phyloP scores from a whole-genome alignment of 345 rosid genomes.

The Abelmoschus esculentus region DNA sequence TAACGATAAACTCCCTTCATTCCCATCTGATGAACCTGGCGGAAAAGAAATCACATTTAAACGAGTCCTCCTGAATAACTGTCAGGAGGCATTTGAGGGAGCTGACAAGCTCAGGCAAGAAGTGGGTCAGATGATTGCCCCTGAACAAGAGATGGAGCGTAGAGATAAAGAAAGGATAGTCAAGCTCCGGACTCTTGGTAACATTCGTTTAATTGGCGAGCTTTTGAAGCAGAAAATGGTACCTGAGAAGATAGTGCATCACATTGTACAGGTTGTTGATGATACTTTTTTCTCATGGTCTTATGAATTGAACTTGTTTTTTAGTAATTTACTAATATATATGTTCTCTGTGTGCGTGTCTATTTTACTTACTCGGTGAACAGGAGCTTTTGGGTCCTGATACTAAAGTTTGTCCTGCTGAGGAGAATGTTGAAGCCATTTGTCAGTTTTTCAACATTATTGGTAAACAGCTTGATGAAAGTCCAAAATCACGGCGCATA shows the following conservation, averaged over 20 bases:
- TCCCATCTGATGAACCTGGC: slow-evolving; percentile 77
- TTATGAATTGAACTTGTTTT: not conserved
- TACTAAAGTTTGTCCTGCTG: slow-evolving; percentile 55
- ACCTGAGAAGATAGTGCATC: slow-evolving; percentile 86
- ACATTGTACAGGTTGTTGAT: slow-evolving; percentile 61
- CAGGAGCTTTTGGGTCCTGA: slow-evolving; percentile 87
- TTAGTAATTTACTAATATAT: not conserved
- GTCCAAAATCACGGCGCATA: slow-evolving; percentile 50
- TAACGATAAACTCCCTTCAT: slow-evolving; percentile 66
- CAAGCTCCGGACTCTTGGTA: slow-evolving; percentile 85
- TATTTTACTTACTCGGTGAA: not conserved
- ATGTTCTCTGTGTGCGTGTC: too few relatives aligned
- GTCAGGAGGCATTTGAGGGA: slow-evolving; percentile 97
- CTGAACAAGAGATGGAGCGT: slow-evolving; percentile 72
- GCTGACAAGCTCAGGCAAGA: slow-evolving; percentile 77
- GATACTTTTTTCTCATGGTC: not conserved
- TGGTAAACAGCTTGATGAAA: slow-evolving; percentile 87
- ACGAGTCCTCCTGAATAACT: slow-evolving; percentile 70
- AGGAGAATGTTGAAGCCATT: slow-evolving; percentile 86
- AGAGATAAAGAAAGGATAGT: slow-evolving; percentile 73
- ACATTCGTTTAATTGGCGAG: slow-evolving; percentile 88
- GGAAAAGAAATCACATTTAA: slow-evolving; percentile 85
- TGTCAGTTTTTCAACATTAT: slow-evolving; percentile 81
- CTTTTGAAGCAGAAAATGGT: slow-evolving; percentile 95
- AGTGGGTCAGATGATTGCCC: slow-evolving; percentile 61